Base-by-base conservation (phyloP, 805 yeast genomes). In the Candida silvatica region DNA sequence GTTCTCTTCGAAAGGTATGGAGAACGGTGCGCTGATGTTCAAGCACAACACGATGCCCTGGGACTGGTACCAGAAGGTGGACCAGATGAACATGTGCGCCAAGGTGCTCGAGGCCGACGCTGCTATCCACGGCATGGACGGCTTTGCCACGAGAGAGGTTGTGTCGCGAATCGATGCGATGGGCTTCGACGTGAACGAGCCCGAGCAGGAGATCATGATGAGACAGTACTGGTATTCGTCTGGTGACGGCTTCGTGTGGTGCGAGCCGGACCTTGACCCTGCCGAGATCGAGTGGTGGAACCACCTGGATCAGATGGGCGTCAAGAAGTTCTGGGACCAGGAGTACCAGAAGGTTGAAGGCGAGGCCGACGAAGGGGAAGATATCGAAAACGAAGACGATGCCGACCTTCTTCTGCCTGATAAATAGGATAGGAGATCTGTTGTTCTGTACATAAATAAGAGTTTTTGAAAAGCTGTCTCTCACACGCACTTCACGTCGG, bases 211-310 rank as follows among this genome's bases (percentile, higher is more conserved):
- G 40, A 51, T 72, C 31, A 66, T 75, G 62, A 47, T 84, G 45
- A 81, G 83, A 49, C 94, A 86, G 46, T 84, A 83, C 58, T 84
- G 95, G 95, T 74, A 83, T 51, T 69, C 80, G 28, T 83, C 85
- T 6, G 95, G 95, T 20, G 88, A 80, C 36, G 87, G 86, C 11
- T 84, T 82, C 50, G 83, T 79, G 40, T 84, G 95, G 95, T 79
- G 73, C 9, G 95, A 84, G 50, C 94, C 94, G 1, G 95, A 84
- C 51, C 81, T 80, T 49, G 95, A 85, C 50, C 95, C 95, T 0
- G 94, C 92, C 0, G 86, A 78, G 16, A 42, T 76, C 14, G 39
- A 52, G 15, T 54, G 62, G 63, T 47, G 52, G 48, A 35, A 49
- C 20, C 60, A 58, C 45, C 37, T 60, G 25, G 45, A 51, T 15